These are phyloP conservation scores for Debaryomycetaceae sp. DNA, from an alignment of 1,139 yeast species.

Conservation along the genomic window DNA sequence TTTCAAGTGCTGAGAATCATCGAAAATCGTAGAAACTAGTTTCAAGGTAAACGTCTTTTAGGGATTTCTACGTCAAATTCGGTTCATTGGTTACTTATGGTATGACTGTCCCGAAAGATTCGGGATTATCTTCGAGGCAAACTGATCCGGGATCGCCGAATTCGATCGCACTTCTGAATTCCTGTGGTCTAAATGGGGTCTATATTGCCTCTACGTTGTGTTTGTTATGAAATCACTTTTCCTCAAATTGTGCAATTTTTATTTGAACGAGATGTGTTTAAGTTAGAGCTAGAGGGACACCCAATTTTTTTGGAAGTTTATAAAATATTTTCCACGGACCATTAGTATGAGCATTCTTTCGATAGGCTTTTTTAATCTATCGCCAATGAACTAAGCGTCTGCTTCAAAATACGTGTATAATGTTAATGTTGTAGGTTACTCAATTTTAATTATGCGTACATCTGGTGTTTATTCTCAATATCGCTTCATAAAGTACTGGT, in stretches of 20 bases:
- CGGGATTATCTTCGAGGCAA: slow-evolving; percentile 3
- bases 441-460: slow-evolving; percentile 5
- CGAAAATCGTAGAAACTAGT: slow-evolving; percentile 1
- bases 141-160: slow-evolving; percentile 7
- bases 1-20: slow-evolving; percentile 3
- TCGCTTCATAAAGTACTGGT: slow-evolving; percentile 5
- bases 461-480: slow-evolving; percentile 3
- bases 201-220: slow-evolving; percentile 4
- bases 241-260: slow-evolving; percentile 4
- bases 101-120: slow-evolving; percentile 5
- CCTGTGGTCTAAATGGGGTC: slow-evolving; percentile 5
- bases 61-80: slow-evolving; percentile 8
- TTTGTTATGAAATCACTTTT: slow-evolving; percentile 3
- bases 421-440: slow-evolving; percentile 3
- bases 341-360: slow-evolving; percentile 1
- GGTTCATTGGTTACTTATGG: slow-evolving; percentile 9
- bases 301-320: too few relatives aligned
- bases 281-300: slow-evolving; percentile 4
- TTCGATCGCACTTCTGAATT: slow-evolving; percentile 7
- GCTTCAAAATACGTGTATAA: slow-evolving; percentile 3
- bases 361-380: slow-evolving; percentile 3
- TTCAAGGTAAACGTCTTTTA: slow-evolving; percentile 1
- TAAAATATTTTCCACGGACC: slow-evolving; percentile 2
- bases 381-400: slow-evolving; percentile 10
- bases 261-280: slow-evolving; percentile 4